A percentile compares a stretch with the other conserved stretches of the same genome.
These are phyloP conservation scores for Achaetomium macrosporum DNA, from an alignment of 2,329 filamentous ascomycete genomes.

Conservation along the genomic window DNA sequence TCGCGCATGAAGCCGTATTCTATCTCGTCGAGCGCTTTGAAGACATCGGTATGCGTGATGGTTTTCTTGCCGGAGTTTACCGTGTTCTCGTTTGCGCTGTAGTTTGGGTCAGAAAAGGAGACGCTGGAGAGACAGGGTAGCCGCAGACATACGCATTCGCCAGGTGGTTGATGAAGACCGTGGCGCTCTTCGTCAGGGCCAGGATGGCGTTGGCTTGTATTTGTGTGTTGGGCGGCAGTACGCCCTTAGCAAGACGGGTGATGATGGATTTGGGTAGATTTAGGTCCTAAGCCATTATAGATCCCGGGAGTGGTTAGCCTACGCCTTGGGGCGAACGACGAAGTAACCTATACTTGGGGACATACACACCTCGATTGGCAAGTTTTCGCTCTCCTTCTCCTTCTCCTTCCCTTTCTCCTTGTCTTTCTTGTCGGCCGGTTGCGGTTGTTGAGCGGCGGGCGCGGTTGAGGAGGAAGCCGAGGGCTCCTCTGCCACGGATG, in stretches of 20 bases:
- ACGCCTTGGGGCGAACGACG: background rate
- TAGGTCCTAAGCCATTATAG: constrained; percentile 45
- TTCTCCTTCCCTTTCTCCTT: constrained; percentile 25
- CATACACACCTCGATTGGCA: constrained; percentile 48
- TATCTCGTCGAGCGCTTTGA: constrained; percentile 68
- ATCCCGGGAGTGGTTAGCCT: constrained; percentile 12
- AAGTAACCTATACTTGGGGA: background rate
- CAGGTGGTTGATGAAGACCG: constrained; percentile 77
- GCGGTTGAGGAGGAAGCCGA: constrained; percentile 20
- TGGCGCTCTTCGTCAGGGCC: constrained; percentile 74
- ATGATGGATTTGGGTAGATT: constrained; percentile 76
- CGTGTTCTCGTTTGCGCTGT: constrained; percentile 68
- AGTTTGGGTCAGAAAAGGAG: background rate
- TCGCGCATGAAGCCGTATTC: constrained; percentile 68
- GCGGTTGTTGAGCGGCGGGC: constrained; percentile 22
- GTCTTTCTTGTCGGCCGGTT: constrained; percentile 21
- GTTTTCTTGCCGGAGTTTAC: constrained; percentile 66
- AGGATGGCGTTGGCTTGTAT: constrained; percentile 77
- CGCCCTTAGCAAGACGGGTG: constrained; percentile 71
- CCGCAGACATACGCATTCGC: constrained; percentile 59
- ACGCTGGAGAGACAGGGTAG: background rate
- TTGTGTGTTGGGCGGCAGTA: constrained; percentile 73
- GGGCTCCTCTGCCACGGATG: constrained; percentile 21
- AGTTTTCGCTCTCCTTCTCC: constrained; percentile 24
- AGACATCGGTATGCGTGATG: constrained; percentile 68